Evolutionary conservation across 2,329 filamentous ascomycete species (phyloP), one percentile per base, ranked within the genome.

Genomic region (Talaromyces sp.): DNA sequence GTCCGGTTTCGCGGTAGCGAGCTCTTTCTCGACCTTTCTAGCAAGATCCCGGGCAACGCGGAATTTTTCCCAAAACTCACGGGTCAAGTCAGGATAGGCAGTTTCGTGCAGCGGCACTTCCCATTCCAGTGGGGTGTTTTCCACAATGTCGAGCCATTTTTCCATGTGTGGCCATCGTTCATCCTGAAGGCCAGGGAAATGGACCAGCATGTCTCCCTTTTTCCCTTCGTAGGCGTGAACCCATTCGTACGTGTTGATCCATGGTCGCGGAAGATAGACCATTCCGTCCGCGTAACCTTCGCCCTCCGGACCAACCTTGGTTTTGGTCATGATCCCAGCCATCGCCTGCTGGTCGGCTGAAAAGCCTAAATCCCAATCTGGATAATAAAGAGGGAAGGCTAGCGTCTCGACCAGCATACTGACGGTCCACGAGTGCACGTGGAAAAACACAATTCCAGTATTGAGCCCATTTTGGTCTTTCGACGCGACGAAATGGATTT

Each of bases 401-500:
- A 72, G 62, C 12, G 64, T 60, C 51, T 69, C 65, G 21, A 67
- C 61, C 3, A 74, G 63, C 35, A 72, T 61, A 32, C 66, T 64
- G 50, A 73, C 64, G 12, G 67, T 69, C 72, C 70, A 73, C 21
- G 67, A 62, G 55, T 69, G 64, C 35, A 74, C 68, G 17, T 69
- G 67, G 31, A 74, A 61, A 56, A 73, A 67, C 58, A 74, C 68
- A 8, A 71, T 66, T 1, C 72, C 72, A 11, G 67, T 67, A 54
- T 74, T 74, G 11, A 74, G 62, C 2, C 72, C 70, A 26, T 68
- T 67, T 32, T 68, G 67, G 59, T 74, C 71, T 57, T 69, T 68
- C 10, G 65, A 65, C 6, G 67, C 66, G 35, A 74, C 59, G 14
- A 71, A 62, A 58, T 74, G 69, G 61, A 73, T 67, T 59, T 70